phyloP scores from a whole-genome alignment of 257 asterid species.

The Gentiana macrophylla region DNA sequence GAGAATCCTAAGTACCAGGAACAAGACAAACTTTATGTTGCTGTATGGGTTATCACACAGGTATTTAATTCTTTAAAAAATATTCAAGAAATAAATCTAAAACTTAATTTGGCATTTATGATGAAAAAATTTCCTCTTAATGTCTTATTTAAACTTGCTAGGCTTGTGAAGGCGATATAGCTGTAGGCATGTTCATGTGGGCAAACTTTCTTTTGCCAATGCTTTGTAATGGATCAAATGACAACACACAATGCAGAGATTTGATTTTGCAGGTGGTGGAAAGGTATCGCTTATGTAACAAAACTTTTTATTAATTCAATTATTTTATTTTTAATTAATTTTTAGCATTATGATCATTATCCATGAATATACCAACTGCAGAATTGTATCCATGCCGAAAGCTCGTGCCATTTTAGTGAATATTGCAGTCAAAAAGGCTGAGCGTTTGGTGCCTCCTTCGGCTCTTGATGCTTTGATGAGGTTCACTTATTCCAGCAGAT shows the following conservation, averaged over 20 bases:
- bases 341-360: not conserved
- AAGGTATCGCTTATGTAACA: slow-evolving; percentile 8
- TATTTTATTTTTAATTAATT: not conserved
- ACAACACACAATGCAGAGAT: slow-evolving; percentile 23
- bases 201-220: slow-evolving; percentile 17
- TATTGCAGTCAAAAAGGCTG: slow-evolving; percentile 20
- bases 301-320: not conserved
- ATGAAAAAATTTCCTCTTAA: not conserved
- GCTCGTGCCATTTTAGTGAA: slow-evolving; percentile 14
- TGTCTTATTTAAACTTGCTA: slow-evolving; percentile 1
- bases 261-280: slow-evolving; percentile 25
- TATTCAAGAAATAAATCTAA: not conserved
- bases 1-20: slow-evolving; percentile 25
- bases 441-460: slow-evolving; percentile 16
- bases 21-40: slow-evolving; percentile 20
- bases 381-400: slow-evolving; percentile 12
- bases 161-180: slow-evolving; percentile 32
- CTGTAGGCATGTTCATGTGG: slow-evolving; percentile 23
- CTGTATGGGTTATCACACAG: slow-evolving; percentile 25
- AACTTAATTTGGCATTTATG: not conserved
- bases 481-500: slow-evolving; percentile 12
- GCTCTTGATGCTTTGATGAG: slow-evolving; percentile 13
- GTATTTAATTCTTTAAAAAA: slow-evolving; percentile 8
- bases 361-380: not conserved
- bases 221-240: slow-evolving; percentile 15